These are phyloP conservation scores for Aspergillus versicolor DNA, from an alignment of 2,329 filamentous ascomycete species.

Conservation along the genomic window DNA sequence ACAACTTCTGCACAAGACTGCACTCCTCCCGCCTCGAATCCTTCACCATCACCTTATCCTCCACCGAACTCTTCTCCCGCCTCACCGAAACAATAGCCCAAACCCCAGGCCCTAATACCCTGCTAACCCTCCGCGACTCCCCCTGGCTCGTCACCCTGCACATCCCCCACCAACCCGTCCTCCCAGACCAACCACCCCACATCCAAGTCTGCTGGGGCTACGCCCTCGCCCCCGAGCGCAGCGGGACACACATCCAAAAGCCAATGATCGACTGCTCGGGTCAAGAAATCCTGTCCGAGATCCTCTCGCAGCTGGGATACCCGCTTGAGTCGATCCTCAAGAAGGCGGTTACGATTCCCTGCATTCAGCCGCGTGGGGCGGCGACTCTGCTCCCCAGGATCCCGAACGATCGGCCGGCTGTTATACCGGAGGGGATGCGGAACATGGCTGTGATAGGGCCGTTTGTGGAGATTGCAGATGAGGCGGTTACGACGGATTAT, in stretches of 20 bases:
- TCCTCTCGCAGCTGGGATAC: constrained; percentile 39
- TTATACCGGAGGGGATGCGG: constrained; percentile 25
- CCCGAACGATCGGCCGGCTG: constrained; percentile 35
- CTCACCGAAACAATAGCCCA: constrained; percentile 30
- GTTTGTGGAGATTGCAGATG: constrained; percentile 22
- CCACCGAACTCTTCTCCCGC: constrained; percentile 29
- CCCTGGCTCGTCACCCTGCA: constrained; percentile 44
- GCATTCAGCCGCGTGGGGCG: constrained; percentile 34
- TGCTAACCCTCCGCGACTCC: constrained; percentile 41
- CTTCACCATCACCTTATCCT: constrained; percentile 43
- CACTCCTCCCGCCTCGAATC: constrained; percentile 40
- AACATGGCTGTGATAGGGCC: constrained; percentile 20
- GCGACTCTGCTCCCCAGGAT: constrained; percentile 9
- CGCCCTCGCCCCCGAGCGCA: constrained; percentile 36
- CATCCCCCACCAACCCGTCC: constrained; percentile 45
- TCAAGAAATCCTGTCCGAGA: constrained; percentile 40
- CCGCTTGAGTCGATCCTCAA: constrained; percentile 28
- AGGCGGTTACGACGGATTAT: constrained; percentile 18
- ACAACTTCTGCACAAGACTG: constrained; percentile 41
- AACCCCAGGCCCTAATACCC: constrained; percentile 32
- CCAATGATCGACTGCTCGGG: constrained; percentile 44
- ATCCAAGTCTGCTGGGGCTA: constrained; percentile 44
- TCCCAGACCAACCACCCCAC: constrained; percentile 35
- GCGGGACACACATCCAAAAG: constrained; percentile 41
- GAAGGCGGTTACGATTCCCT: constrained; percentile 36